Evolutionary conservation across 2,329 filamentous ascomycete genomes (phyloP).

Genomic region (Nannizziopsis arthrosporioides): DNA sequence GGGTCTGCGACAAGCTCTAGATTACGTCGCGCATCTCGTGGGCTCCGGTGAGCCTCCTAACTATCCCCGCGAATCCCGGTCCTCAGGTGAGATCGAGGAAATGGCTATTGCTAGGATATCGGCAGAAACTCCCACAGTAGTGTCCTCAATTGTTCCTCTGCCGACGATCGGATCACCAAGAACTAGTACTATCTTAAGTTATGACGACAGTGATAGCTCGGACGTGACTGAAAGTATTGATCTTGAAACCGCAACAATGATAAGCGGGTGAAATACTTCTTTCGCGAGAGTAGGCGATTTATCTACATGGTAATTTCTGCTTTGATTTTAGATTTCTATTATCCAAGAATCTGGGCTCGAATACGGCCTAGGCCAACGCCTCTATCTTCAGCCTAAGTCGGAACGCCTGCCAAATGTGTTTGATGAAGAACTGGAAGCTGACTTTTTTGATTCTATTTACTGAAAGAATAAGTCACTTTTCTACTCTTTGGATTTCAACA

Average conservation of each 20-base stretch:
- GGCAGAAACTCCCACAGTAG: constrained; percentile 14
- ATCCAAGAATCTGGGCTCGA: too few species aligned
- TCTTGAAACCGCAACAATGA: constrained; percentile 15
- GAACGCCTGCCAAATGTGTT: too few species aligned
- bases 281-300: background rate
- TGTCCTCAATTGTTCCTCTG: constrained; percentile 18
- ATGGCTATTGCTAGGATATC: constrained; percentile 10
- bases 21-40: constrained; percentile 41
- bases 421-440: too few species aligned
- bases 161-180: constrained; percentile 21
- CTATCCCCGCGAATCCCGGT: background rate
- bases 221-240: constrained; percentile 22
- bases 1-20: constrained; percentile 41
- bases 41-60: background rate
- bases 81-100: constrained; percentile 12
- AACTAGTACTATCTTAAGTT: constrained; percentile 22
- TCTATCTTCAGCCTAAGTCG: too few species aligned
- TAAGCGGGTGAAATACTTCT: constrained; percentile 10
- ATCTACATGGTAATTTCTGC: background rate
- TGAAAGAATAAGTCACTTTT: too few species aligned
- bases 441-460: too few species aligned
- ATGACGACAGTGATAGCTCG: constrained; percentile 20
- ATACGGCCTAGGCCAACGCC: too few species aligned
- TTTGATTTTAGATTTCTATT: background rate
- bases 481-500: too few species aligned